Evolutionary conservation across 805 yeast species (phyloP).

Genomic region (Wickerhamomyces sydowiorum): DNA sequence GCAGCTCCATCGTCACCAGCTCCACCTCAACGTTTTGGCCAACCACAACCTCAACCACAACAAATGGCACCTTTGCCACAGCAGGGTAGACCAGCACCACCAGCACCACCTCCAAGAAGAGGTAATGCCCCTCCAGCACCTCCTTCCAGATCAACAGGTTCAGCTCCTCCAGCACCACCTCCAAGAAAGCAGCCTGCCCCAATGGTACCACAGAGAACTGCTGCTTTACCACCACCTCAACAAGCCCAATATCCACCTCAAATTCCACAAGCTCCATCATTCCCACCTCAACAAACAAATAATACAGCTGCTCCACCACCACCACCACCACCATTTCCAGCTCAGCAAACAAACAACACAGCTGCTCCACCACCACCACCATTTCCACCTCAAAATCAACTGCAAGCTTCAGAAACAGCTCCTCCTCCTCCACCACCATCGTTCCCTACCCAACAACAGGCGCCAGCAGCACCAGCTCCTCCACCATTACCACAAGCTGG

Average conservation of each 20-base stretch:
- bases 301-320: slow-evolving; percentile 4
- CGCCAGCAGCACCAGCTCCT: slow-evolving; percentile 27
- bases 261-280: slow-evolving; percentile 4
- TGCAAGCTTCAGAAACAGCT: slow-evolving; percentile 18
- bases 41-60: slow-evolving; percentile 15
- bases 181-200: slow-evolving; percentile 18
- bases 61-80: slow-evolving; percentile 18
- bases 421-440: slow-evolving; percentile 28
- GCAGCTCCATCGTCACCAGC: slow-evolving; percentile 6
- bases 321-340: slow-evolving; percentile 8
- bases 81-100: slow-evolving; percentile 8
- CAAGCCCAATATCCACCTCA: slow-evolving; percentile 1
- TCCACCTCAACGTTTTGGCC: slow-evolving; percentile 24
- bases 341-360: slow-evolving; percentile 5
- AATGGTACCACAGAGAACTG: slow-evolving; percentile 29
- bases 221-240: slow-evolving; percentile 14
- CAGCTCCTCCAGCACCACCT: slow-evolving; percentile 18
- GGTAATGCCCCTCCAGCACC: slow-evolving; percentile 7
- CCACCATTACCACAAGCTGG: slow-evolving; percentile 32
- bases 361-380: slow-evolving; percentile 10
- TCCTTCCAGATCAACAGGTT: slow-evolving; percentile 1
- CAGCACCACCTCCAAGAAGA: slow-evolving; percentile 14
- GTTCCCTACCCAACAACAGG: not conserved
- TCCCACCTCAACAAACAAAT: not conserved
- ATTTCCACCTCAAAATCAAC: slow-evolving; percentile 7